These are phyloP conservation scores for Debaryomyces coudertii DNA, from an alignment of 1,139 yeast species.

Conservation along the genomic window DNA sequence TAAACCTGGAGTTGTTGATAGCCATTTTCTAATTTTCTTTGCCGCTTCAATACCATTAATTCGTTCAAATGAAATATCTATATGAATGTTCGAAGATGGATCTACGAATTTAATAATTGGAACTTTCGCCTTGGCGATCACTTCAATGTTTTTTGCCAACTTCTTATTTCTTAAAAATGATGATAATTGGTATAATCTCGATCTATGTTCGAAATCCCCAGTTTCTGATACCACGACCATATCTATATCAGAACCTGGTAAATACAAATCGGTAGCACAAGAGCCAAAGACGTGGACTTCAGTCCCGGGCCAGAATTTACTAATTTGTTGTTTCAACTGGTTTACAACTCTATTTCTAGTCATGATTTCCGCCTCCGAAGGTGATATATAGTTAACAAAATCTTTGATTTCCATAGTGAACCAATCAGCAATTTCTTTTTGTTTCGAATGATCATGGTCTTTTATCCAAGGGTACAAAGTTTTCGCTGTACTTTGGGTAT, in stretches of 20 bases:
- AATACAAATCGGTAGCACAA: constrained; percentile 87
- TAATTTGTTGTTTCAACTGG: constrained; percentile 60
- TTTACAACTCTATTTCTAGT: constrained; percentile 70
- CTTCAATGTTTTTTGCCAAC: constrained; percentile 76
- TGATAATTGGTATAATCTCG: constrained; percentile 73
- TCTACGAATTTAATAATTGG: constrained; percentile 95
- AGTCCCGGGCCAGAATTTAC: constrained; percentile 75
- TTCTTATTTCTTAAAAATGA: constrained; percentile 64
- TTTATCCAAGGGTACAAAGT: constrained; percentile 78
- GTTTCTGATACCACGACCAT: constrained; percentile 77
- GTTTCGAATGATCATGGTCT: constrained; percentile 72
- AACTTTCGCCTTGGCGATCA: constrained; percentile 89
- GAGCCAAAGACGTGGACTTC: constrained; percentile 92
- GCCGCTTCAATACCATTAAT: constrained; percentile 89
- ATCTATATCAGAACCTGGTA: constrained; percentile 97
- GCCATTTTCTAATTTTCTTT: constrained; percentile 75
- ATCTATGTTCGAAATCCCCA: constrained; percentile 69
- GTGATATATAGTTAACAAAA: constrained; percentile 85
- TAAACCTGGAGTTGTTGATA: constrained; percentile 72
- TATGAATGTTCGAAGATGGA: constrained; percentile 67
- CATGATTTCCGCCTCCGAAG: constrained; percentile 73
- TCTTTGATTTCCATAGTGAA: constrained; percentile 84
- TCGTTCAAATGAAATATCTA: constrained; percentile 91
- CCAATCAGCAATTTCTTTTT: constrained; percentile 83
- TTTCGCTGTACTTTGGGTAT: constrained; percentile 18